phyloP scores from a whole-genome alignment of 257 asterid species.

The Solanum raphanifolium region DNA sequence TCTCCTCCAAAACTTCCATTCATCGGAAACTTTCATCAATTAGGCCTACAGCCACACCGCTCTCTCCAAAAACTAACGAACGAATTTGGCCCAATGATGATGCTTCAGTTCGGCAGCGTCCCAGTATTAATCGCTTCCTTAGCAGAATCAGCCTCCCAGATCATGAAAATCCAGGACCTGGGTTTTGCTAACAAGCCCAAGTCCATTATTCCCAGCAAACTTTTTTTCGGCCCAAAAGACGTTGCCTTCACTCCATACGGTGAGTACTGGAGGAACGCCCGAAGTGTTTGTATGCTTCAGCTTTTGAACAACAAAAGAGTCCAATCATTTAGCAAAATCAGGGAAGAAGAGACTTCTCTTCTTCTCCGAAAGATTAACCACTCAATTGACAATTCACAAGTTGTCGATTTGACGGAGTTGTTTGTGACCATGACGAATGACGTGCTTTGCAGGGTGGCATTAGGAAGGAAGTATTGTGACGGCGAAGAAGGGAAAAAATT shows the following conservation, averaged over 20 bases:
- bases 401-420: not conserved
- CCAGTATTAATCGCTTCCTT: conserved; percentile 37
- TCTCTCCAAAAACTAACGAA: conserved; percentile 26
- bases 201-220: not conserved
- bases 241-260: conserved; percentile 7
- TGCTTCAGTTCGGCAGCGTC: conserved; percentile 30
- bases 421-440: not conserved
- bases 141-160: conserved; percentile 32
- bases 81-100: conserved; percentile 38
- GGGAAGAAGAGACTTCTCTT: conserved; percentile 12
- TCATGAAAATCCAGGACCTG: conserved; percentile 28
- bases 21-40: conserved; percentile 51
- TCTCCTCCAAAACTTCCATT: conserved; percentile 46
- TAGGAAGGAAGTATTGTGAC: conserved; percentile 8
- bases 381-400: not conserved
- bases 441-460: not conserved
- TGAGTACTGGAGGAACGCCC: conserved; percentile 28
- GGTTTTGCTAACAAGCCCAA: conserved; percentile 1
- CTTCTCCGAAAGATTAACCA: not conserved
- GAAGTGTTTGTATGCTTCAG: conserved; percentile 9
- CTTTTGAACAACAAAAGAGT: conserved; percentile 9
- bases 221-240: not conserved
- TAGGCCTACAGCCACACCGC: conserved; percentile 25
- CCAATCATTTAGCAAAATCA: not conserved
- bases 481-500: not conserved